Base-by-base conservation (phyloP, 2,329 filamentous ascomycete species). In the Stachybotrys elegans region DNA sequence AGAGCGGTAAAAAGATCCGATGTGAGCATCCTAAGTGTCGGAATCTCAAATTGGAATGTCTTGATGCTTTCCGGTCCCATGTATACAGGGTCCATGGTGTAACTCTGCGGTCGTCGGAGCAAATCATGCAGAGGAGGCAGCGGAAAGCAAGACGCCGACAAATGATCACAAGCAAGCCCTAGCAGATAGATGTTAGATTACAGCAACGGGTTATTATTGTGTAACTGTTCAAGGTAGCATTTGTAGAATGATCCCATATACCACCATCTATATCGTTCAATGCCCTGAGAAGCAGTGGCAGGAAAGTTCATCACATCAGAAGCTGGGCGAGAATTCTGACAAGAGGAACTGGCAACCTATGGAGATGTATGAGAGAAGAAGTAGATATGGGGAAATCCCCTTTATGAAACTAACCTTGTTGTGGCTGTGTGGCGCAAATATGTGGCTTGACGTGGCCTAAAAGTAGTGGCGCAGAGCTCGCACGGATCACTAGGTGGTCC, bases 61-160 rank as follows among this genome's bases (percentile, higher is more conserved):
- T 49, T 20, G 32, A 51, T 23, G 35, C 49, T 23, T 54, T 54
- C 40, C 29, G 51, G 39, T 45, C 41, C 37, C 43, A 54, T 44
- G 47, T 49, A 8, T 35, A 14, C 12, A 17, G 16, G 17, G 32
- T 35, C 16, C 32, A 35, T 19, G 32, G 32, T 35, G 16, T 35
- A 8, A 19, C 17, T 16, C 17, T 35, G 32, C 32, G 32, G 16
- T 11, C 32, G 17, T 35, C 32, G 32, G 32, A 35, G 32, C 32
- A 35, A 35, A 17, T 35, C 8, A 19, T 9, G 32, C 32, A 35
- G 17, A 35, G 16, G 17, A 8, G 32, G 12, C 32, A 11, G 16
- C 32, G 32, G 32, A 35, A 35, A 16, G 32, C 32, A 17, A 35
- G 32, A 35, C 17, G 17, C 8, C 32, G 32, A 19, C 32, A 17